A percentile compares a stretch with the other conserved stretches of the same genome.
phyloP scores from a whole-genome alignment of 768 basidiomycete genomes.

The Pleurotus djamor region DNA sequence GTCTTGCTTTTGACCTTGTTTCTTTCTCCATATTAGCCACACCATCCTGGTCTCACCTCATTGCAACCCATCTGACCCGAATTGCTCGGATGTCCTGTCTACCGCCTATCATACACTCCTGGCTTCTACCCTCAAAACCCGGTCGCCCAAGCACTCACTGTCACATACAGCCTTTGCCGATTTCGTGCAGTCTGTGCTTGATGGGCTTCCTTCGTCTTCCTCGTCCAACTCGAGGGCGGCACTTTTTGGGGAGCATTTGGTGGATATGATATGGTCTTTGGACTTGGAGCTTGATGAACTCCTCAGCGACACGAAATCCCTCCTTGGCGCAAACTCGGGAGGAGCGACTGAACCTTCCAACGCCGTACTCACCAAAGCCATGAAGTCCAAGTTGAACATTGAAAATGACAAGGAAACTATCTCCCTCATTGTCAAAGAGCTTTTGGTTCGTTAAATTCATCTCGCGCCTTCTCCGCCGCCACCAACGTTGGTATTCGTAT shows the following conservation, averaged over 20 bases:
- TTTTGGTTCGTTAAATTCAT: conserved; percentile 47
- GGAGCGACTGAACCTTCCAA: conserved; percentile 16
- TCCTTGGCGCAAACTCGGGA: conserved; percentile 28
- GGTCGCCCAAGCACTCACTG: conserved; percentile 46
- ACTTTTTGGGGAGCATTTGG: conserved; percentile 64
- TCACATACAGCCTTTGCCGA: conserved; percentile 50
- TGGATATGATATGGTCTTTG: conserved; percentile 82
- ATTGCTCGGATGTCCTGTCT: conserved; percentile 52
- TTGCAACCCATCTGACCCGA: conserved; percentile 52
- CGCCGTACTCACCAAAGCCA: conserved; percentile 31
- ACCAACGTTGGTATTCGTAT: conserved; percentile 1
- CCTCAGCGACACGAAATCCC: conserved; percentile 48
- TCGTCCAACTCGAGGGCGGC: conserved; percentile 40
- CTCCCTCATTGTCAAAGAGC: conserved; percentile 52
- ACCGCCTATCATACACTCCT: conserved; percentile 72
- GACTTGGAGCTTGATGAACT: conserved; percentile 78
- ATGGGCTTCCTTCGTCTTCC: conserved; percentile 64
- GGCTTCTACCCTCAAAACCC: conserved; percentile 54
- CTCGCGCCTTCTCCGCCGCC: conserved; percentile 8
- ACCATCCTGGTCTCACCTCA: conserved; percentile 59
- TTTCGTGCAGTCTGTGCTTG: conserved; percentile 63
- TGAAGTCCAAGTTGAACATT: conserved; percentile 46
- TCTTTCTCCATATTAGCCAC: conserved; percentile 41
- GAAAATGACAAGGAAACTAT: conserved; percentile 67
- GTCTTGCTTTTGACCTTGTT: conserved; percentile 11